Base-by-base conservation (phyloP, 1,284 basidiomycete genomes). In the Pisolithus thermaeus region DNA sequence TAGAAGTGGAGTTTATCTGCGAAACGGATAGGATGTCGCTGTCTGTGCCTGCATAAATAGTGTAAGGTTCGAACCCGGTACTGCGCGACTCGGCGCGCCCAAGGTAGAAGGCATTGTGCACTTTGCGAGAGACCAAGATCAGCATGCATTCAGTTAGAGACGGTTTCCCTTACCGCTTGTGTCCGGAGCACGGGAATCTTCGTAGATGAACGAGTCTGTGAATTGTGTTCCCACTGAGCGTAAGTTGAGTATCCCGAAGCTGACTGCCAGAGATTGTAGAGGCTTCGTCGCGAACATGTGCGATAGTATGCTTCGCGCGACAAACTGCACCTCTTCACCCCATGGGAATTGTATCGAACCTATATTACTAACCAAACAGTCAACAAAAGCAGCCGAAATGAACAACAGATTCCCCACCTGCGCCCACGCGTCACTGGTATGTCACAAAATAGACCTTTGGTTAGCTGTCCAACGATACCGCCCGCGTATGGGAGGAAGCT, bases 221-320 rank as follows among this genome's bases (percentile, higher is more conserved):
- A 54, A 54, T 6, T 9, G 4, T 14, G 39, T 27, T 14, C 56
- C 49, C n/a, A 7, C 23, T 3, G 49, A 49, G 23, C 47, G 47
- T 22, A 57, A 54, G 6, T 5, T 14, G 27, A 46, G 50, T 14
- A 57, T 39, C 3, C 45, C 50, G 12, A 57, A 54, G 23, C 39
- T 57, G 28, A 49, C 45, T 9, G 38, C 37, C 32, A 57, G 47
- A 3, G 35, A 43, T 46, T 57, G 55, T 5, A 54, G 0, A 4
- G 56, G 49, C 20, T 54, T 38, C 18, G n/a, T n/a, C 11, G 56
- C 49, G 39, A 57, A 57, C 55, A 54, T 57, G 8, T 57, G 56
- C 32, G 42, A 42, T 41, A 54, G 40, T 23, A 49, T 30, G 1
- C 47, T 54, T 23, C 51, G 23, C 3, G 55, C 55, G 3, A 48